These are phyloP conservation scores for Aspergillus candidus DNA, from an alignment of 2,329 filamentous ascomycete genomes.

Conservation along the genomic window DNA sequence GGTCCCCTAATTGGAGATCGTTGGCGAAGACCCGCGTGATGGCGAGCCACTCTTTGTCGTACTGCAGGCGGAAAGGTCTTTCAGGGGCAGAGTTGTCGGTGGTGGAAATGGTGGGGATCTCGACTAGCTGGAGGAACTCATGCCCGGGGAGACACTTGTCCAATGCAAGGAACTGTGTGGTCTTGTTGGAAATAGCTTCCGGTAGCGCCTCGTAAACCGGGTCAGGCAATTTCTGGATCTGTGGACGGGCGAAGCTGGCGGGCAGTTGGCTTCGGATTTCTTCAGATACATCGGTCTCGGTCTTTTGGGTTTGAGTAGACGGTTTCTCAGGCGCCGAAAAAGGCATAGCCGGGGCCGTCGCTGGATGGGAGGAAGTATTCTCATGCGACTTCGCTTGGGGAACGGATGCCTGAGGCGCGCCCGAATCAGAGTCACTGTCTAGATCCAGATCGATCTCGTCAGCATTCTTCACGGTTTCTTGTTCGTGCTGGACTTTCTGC, in stretches of 20 bases:
- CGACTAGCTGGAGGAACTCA: constrained; percentile 74
- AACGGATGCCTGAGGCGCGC: constrained; percentile 9
- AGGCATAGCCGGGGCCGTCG: not conserved
- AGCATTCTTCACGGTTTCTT: constrained; percentile 42
- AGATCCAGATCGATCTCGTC: constrained; percentile 41
- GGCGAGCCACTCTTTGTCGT: constrained; percentile 93
- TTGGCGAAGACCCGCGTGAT: constrained; percentile 77
- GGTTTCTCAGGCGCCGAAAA: not conserved
- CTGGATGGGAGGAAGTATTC: not conserved
- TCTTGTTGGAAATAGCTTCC: constrained; percentile 66
- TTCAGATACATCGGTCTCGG: constrained; percentile 47
- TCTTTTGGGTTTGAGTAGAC: not conserved
- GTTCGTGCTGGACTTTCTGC: constrained; percentile 15
- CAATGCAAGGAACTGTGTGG: constrained; percentile 77
- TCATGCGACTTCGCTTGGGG: constrained; percentile 3
- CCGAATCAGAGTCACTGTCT: constrained; percentile 19
- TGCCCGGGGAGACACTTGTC: constrained; percentile 82
- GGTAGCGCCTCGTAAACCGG: constrained; percentile 60
- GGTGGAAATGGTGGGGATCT: constrained; percentile 49
- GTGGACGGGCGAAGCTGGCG: constrained; percentile 58
- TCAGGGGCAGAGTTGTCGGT: constrained; percentile 15
- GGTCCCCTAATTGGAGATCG: constrained; percentile 59
- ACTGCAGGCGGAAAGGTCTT: constrained; percentile 59
- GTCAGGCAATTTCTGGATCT: constrained; percentile 21
- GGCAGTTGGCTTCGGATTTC: constrained; percentile 69